phyloP scores from a whole-genome alignment of 2,329 filamentous ascomycete species.

The Pseudopyrenochaeta lycopersici region DNA sequence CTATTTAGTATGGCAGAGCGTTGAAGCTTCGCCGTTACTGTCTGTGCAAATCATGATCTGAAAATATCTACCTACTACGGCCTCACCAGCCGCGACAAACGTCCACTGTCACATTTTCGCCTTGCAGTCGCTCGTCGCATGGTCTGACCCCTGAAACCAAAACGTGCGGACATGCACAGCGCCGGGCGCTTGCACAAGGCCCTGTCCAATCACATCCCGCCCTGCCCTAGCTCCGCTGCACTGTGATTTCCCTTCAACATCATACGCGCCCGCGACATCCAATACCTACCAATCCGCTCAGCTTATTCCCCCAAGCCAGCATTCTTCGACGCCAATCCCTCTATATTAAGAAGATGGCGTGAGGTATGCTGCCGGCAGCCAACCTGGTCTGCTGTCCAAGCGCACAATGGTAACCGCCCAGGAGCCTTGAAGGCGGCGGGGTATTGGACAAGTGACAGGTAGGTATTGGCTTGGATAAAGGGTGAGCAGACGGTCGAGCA shows the following conservation, averaged over 20 bases:
- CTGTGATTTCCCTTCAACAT: constrained; percentile 40
- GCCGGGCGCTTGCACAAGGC: constrained; percentile 36
- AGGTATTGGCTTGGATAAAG: constrained; percentile 31
- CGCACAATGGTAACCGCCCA: constrained; percentile 44
- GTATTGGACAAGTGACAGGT: constrained; percentile 30
- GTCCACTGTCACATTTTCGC: constrained; percentile 21
- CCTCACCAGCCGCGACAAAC: constrained; percentile 13
- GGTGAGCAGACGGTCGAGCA: constrained; percentile 23
- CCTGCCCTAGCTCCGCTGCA: constrained; percentile 34
- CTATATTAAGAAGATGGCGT: constrained; percentile 40
- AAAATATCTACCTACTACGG: constrained; percentile 11
- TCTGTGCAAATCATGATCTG: constrained; percentile 2
- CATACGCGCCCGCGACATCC: constrained; percentile 42
- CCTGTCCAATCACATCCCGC: constrained; percentile 33
- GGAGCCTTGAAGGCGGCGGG: constrained; percentile 30
- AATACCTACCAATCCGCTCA: constrained; percentile 41
- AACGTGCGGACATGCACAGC: constrained; percentile 33
- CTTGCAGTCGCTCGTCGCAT: constrained; percentile 16
- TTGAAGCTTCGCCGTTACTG: neutral
- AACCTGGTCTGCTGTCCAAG: constrained; percentile 33
- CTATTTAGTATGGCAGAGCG: too few relatives aligned
- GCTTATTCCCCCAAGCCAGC: constrained; percentile 34
- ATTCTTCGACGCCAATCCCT: constrained; percentile 33
- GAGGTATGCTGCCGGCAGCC: constrained; percentile 26
- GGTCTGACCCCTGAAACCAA: constrained; percentile 32